Evolutionary conservation across 768 basidiomycete genomes (phyloP).

Genomic region (Ramaria sp.): DNA sequence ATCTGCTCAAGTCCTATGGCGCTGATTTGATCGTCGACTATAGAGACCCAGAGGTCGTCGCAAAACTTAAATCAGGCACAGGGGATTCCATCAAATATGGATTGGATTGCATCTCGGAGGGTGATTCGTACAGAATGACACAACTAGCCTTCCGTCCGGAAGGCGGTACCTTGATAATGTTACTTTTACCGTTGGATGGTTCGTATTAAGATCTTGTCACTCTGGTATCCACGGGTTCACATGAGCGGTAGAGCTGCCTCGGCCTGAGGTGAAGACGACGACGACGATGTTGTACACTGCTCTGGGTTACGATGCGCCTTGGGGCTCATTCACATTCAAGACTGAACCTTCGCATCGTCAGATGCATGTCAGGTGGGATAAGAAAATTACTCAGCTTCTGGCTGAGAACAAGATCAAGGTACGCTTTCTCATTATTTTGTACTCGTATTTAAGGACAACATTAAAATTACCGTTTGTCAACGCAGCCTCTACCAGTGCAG

Average conservation of each 20-base stretch:
- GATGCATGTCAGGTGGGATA: background rate
- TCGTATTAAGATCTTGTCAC: background rate
- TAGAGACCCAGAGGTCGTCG: background rate
- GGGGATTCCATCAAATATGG: background rate
- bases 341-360: background rate
- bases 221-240: too few relatives aligned
- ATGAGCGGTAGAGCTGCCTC: background rate
- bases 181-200: background rate
- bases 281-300: background rate
- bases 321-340: background rate
- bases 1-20: conserved; percentile 27
- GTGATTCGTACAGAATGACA: background rate
- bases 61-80: background rate
- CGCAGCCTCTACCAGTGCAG: background rate
- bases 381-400: background rate
- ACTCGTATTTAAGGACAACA: background rate
- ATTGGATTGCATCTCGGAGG: background rate
- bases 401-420: background rate
- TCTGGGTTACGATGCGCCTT: background rate
- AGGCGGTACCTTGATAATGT: background rate
- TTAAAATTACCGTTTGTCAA: background rate
- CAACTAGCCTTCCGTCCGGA: background rate
- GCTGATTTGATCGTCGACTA: conserved; percentile 32
- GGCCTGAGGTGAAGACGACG: background rate
- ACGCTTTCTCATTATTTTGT: background rate